Base-by-base conservation (phyloP, 148 eudicot species). In the Rheum nobile region DNA sequence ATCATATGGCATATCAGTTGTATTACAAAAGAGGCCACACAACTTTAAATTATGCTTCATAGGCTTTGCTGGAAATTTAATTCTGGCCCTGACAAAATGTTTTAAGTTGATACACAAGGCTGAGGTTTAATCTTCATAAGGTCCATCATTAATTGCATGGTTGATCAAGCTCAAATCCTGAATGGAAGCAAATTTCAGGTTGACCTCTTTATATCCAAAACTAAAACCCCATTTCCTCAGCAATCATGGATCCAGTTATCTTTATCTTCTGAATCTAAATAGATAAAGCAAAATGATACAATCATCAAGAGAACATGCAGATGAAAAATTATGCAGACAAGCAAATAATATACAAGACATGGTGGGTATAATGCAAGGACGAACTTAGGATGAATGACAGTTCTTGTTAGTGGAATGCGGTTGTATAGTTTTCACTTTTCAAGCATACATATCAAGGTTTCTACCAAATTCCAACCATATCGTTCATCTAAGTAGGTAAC, bases 111-210 rank as follows among this genome's bases (percentile, higher is more conserved):
- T 81, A 61, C 82, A 81, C 52, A 90, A 82, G 39, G 78, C 80
- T 39, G 93, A 83, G 29, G 97, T 90, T 97, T 97, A 95, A 75
- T 90, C 97, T 80, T 85, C 86, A 73, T 76, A 76, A 73, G 72
- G 52, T 35, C 87, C 90, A 80, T 79, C 77, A 63, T 88, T 94
- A 74, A 90, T 86, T 57, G 99, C 90, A 77, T 79, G 75, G 74
- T 89, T 92, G 73, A 95, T 90, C 83, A 91, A 75, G 75, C 82
- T 85, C 78, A 95, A 72, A 77, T 90, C 96, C 73, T 82, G 85
- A 50, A 50, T 76, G 14, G 96, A 80, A 19, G 97, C 92, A 76
- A 79, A 68, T 43, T 77, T 86, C 22, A 90, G 81, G 29, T 78
- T 79, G 68, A 84, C 80, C 80, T 92, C 97, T 76, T 84, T 82